phyloP scores from a whole-genome alignment of 139 green algal genomes.

The Ostreobium quekettii region DNA sequence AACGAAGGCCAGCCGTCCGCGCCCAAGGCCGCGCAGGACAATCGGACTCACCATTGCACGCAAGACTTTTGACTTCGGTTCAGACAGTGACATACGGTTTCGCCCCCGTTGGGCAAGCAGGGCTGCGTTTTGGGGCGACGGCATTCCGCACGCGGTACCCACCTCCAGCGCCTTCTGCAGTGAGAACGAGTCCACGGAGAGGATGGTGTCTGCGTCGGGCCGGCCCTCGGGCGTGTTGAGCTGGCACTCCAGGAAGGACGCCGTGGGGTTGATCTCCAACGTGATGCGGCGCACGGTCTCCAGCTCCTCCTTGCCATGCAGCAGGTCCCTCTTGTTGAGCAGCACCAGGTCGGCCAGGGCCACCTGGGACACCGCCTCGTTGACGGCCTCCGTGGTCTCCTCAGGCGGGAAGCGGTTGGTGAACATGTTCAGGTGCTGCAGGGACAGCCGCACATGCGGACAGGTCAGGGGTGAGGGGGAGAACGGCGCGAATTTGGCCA shows the following conservation, averaged over 20 bases:
- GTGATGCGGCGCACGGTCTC: conserved; percentile 32
- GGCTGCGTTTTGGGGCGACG: too few relatives aligned
- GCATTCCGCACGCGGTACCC: conserved; percentile 56
- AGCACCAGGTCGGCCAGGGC: conserved; percentile 81
- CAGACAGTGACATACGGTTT: too few relatives aligned
- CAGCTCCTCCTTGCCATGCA: conserved; percentile 37
- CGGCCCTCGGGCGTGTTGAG: conserved; percentile 37
- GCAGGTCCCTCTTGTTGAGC: conserved; percentile 79
- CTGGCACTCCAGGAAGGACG: conserved; percentile 52
- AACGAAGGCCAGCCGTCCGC: too few relatives aligned
- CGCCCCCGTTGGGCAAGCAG: too few relatives aligned
- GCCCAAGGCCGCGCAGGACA: too few relatives aligned
- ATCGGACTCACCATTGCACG: too few relatives aligned
- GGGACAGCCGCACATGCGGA: too few relatives aligned
- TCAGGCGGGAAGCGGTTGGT: too few relatives aligned
- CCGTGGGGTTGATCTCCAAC: conserved; percentile 59
- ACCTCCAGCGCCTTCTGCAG: conserved; percentile 60
- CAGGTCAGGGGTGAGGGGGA: too few relatives aligned
- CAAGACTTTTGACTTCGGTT: too few relatives aligned
- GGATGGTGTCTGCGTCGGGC: conserved; percentile 37
- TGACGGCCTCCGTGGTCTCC: conserved; percentile 41
- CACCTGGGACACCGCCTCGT: conserved; percentile 67
- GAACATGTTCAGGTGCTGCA: conserved; percentile 49
- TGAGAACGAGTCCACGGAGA: conserved; percentile 67
- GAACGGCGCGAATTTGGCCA: too few relatives aligned